These are phyloP conservation scores for Fusarium paranaense DNA, from an alignment of 2,329 filamentous ascomycete genomes.

Conservation along the genomic window DNA sequence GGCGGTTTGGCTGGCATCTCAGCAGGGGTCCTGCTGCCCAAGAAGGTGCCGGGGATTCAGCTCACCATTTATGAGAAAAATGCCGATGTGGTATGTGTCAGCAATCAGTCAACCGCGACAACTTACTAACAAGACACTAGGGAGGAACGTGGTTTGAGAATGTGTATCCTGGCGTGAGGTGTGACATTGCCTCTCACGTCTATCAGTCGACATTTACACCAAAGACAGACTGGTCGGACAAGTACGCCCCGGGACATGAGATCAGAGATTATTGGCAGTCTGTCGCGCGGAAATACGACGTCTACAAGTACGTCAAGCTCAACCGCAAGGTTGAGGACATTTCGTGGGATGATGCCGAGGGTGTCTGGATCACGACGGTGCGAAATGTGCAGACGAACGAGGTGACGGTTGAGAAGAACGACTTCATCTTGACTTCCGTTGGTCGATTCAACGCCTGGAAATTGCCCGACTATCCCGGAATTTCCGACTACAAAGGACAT, in stretches of 20 bases:
- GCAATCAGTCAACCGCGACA: fast-evolving
- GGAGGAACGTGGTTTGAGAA: conserved; percentile 68
- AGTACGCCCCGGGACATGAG: conserved; percentile 74
- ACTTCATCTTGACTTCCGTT: conserved; percentile 72
- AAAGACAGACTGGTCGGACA: conserved; percentile 76
- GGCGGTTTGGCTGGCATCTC: conserved; percentile 55
- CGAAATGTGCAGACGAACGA: conserved; percentile 53
- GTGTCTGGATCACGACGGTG: conserved; percentile 66
- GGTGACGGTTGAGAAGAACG: conserved; percentile 60
- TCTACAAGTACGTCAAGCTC: conserved; percentile 69
- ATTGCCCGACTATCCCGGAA: conserved; percentile 70
- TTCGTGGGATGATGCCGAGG: conserved; percentile 65
- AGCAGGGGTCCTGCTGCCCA: conserved; percentile 73
- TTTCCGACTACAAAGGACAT: conserved; percentile 64
- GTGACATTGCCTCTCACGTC: conserved; percentile 76
- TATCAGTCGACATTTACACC: conserved; percentile 77
- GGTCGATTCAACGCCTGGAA: conserved; percentile 76
- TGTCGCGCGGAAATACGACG: conserved; percentile 71
- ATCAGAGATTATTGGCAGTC: conserved; percentile 75
- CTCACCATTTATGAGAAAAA: conserved; percentile 78
- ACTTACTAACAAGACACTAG: conserved; percentile 37
- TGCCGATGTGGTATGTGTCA: conserved; percentile 68
- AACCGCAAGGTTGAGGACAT: conserved; percentile 66
- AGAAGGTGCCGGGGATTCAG: conserved; percentile 75
- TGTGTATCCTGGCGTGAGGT: conserved; percentile 73